These are phyloP conservation scores for Omphalea diandra DNA, from an alignment of 441 rosid species.

Conservation along the genomic window DNA sequence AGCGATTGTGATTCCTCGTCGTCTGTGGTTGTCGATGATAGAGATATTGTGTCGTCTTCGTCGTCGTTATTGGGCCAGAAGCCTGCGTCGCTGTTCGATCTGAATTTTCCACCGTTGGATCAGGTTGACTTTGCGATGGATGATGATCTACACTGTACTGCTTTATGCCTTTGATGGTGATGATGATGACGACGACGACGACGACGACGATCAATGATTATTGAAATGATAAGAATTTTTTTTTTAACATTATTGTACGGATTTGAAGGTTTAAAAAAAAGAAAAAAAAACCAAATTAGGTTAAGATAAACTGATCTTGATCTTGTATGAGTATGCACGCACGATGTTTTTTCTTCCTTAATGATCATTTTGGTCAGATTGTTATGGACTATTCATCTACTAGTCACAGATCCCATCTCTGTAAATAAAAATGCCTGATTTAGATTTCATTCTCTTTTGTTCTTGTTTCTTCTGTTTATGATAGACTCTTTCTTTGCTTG, in stretches of 20 bases:
- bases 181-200: constrained; percentile 20
- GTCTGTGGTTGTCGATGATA: constrained; percentile 73
- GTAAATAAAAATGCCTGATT: constrained; percentile 4
- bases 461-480: neutral
- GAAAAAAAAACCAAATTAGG: constrained; percentile 14
- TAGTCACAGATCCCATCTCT: constrained; percentile 17
- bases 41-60: constrained; percentile 33
- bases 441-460: neutral
- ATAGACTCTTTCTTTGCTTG: neutral
- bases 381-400: constrained; percentile 17
- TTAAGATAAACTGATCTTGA: constrained; percentile 42
- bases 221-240: constrained; percentile 8
- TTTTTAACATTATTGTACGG: constrained; percentile 34
- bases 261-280: constrained; percentile 16
- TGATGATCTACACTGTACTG: constrained; percentile 67
- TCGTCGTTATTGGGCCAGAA: constrained; percentile 30
- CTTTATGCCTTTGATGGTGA: constrained; percentile 69
- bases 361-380: constrained; percentile 23
- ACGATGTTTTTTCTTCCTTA: neutral
- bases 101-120: constrained; percentile 84
- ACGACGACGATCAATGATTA: too few relatives aligned
- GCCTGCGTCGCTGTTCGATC: constrained; percentile 74
- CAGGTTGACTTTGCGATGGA: constrained; percentile 54
- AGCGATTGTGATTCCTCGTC: constrained; percentile 97
- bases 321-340: constrained; percentile 21